Percentiles rank a stretch among this genome's conserved stretches.
These are phyloP conservation scores for Peniophora sp. DNA, from an alignment of 1,284 basidiomycete genomes.

Conservation along the genomic window DNA sequence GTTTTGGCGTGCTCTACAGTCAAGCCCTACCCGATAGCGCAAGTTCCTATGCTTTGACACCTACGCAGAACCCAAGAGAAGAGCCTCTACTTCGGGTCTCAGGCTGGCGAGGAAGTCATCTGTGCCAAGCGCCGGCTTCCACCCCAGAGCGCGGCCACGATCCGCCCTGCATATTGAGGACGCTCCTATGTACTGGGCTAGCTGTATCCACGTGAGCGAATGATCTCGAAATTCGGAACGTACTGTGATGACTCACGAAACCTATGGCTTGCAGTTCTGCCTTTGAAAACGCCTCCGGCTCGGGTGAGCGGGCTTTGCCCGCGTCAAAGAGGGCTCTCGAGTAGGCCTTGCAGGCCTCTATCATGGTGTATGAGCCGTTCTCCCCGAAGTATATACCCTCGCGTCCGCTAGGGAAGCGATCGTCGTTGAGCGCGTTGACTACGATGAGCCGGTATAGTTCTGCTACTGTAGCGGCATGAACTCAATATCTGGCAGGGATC, in stretches of 20 bases:
- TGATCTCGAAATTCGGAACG: not conserved
- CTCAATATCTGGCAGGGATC: no score
- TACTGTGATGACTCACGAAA: constrained; percentile 4
- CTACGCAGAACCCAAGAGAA: constrained; percentile 7
- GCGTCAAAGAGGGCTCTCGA: constrained; percentile 37
- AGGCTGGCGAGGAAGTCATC: constrained; percentile 40
- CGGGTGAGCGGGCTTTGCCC: constrained; percentile 13
- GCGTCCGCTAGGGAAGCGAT: constrained; percentile 10
- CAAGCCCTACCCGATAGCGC: no score
- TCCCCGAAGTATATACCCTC: constrained; percentile 17
- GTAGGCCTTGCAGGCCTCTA: constrained; percentile 29
- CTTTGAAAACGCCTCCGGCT: constrained; percentile 9
- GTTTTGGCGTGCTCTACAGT: no score
- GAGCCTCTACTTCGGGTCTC: constrained; percentile 30
- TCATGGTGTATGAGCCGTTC: constrained; percentile 21
- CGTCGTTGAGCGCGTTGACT: constrained; percentile 7
- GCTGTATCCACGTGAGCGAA: not conserved
- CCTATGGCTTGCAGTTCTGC: constrained; percentile 10
- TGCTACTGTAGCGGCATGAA: no score
- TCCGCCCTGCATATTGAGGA: constrained; percentile 46
- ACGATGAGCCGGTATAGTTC: constrained; percentile 12
- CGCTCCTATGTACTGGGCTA: constrained; percentile 31
- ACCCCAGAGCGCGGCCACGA: constrained; percentile 47
- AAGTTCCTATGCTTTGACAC: no score
- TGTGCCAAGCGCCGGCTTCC: constrained; percentile 40